Base-by-base conservation (phyloP, 2,329 filamentous ascomycete genomes). In the Huntiella bhutanensis region DNA sequence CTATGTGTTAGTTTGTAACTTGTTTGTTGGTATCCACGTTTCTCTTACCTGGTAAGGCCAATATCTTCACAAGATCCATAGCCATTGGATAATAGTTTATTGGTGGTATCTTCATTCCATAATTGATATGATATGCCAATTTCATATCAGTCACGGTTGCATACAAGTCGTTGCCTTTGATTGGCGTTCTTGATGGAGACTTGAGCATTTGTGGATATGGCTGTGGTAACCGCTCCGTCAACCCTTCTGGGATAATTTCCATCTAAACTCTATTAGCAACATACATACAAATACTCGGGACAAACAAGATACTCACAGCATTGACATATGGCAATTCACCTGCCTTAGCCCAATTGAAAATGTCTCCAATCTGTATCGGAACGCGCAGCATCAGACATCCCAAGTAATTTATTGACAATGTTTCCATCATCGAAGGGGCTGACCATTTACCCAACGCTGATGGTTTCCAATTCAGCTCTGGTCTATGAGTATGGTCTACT, bases 371-470 rank as follows among this genome's bases (percentile, higher is more conserved):
- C 16, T 77, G 75, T n/a, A 83, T 68, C 0, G 87, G 85, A 47
- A 91, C 66, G 47, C 80, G 75, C 53, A 94, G 66, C 19, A 94
- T 65, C 40, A 91, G 55, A 34, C 76, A 76, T 1, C 76, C 87
- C 33, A 95, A 61, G 62, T 95, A 95, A 56, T 82, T 86, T 8
- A 94, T 59, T 1, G 69, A 77, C 45, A 96, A 61, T 0, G 80
- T 80, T 53, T 94, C 87, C 37, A 82, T 63, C 33, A 92, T 63
- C 44, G 65, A 75, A 1, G 87, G 86, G 54, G 74, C 54, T 41
- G 68, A 64, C 65, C 74, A 71, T 39, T 64, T 58, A 53, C 64
- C 60, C 4, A 65, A 64, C 19, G 62, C 56, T 47, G 67, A 62
- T 11, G 66, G 52, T 42, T 58, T 55, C 69, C 73, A 64, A 55